Conservation (phyloP, 345 rosid genomes). For the Dipteronia sinensis region DNA sequence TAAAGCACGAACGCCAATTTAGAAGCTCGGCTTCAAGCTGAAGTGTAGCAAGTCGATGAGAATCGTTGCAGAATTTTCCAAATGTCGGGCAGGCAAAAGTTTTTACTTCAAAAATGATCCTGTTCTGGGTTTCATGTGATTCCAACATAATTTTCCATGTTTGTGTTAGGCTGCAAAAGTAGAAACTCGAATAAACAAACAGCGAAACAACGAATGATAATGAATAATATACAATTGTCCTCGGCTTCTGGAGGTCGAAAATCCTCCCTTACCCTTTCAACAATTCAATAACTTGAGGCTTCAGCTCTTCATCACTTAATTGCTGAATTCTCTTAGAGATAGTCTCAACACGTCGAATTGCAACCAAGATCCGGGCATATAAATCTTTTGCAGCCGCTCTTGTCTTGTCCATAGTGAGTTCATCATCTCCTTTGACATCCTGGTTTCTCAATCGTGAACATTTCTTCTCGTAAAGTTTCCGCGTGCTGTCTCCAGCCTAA, state of each 20-base stretch:
- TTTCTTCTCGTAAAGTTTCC: conserved; percentile 64
- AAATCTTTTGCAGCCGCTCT: conserved; percentile 64
- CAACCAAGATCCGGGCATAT: conserved; percentile 69
- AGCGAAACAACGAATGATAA: conserved; percentile 6
- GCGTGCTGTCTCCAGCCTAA: conserved; percentile 62
- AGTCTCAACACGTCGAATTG: conserved; percentile 67
- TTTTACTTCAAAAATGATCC: conserved; percentile 61
- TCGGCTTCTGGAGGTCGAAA: conserved; percentile 11
- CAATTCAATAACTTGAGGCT: conserved; percentile 67
- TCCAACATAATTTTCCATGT: conserved; percentile 74
- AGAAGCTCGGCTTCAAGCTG: conserved; percentile 78
- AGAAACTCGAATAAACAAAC: conserved; percentile 20
- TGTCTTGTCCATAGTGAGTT: conserved; percentile 50
- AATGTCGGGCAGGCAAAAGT: conserved; percentile 46
- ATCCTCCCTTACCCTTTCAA: conserved; percentile 56
- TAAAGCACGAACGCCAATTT: conserved; percentile 61
- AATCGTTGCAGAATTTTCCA: conserved; percentile 67
- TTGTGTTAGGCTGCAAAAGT: conserved; percentile 45
- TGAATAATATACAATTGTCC: not conserved
- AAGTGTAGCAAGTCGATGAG: conserved; percentile 68
- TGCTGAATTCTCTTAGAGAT: conserved; percentile 66
- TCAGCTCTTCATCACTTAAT: conserved; percentile 67
- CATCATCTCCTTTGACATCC: conserved; percentile 53
- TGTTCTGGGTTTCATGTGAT: conserved; percentile 74
- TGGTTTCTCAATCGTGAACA: conserved; percentile 55